phyloP scores from a whole-genome alignment of 1,139 yeast species.

The Yamadazyma buinensis region DNA sequence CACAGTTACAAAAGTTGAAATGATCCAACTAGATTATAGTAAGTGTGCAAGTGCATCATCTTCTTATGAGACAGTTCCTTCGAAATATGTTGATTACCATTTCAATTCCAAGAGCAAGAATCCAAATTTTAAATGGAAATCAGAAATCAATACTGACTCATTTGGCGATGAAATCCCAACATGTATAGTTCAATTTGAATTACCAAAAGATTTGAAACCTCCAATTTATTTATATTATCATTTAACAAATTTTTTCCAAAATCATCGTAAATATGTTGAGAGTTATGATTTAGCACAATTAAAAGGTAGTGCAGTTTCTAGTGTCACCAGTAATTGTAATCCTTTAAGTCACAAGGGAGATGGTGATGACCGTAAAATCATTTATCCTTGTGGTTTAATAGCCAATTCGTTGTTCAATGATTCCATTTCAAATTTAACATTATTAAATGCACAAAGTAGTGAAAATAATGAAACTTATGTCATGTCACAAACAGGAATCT shows the following conservation, averaged over 20 bases:
- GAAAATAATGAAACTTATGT: constrained; percentile 46
- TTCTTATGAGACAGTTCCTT: constrained; percentile 44
- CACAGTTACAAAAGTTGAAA: constrained; percentile 58
- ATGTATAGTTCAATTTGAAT: constrained; percentile 56
- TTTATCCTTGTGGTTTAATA: constrained; percentile 92
- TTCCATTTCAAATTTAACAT: constrained; percentile 54
- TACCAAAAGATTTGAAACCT: constrained; percentile 56
- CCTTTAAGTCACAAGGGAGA: constrained; percentile 44
- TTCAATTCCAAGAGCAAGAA: constrained; percentile 43
- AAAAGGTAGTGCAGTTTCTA: constrained; percentile 57
- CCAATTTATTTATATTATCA: constrained; percentile 67
- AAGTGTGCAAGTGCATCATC: constrained; percentile 40
- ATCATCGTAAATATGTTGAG: constrained; percentile 73
- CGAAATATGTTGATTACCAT: constrained; percentile 49
- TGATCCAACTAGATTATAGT: constrained; percentile 56
- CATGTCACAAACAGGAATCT: constrained; percentile 69
- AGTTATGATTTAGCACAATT: constrained; percentile 66
- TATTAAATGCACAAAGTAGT: constrained; percentile 39
- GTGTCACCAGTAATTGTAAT: constrained; percentile 51
- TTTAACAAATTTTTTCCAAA: constrained; percentile 71
- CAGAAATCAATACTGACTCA: constrained; percentile 28
- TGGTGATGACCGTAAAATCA: constrained; percentile 34
- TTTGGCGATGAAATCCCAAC: constrained; percentile 35
- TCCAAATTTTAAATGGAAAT: constrained; percentile 55
- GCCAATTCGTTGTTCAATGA: constrained; percentile 94